phyloP scores from a whole-genome alignment of 805 yeast species.

The Saturnispora galanensis region DNA sequence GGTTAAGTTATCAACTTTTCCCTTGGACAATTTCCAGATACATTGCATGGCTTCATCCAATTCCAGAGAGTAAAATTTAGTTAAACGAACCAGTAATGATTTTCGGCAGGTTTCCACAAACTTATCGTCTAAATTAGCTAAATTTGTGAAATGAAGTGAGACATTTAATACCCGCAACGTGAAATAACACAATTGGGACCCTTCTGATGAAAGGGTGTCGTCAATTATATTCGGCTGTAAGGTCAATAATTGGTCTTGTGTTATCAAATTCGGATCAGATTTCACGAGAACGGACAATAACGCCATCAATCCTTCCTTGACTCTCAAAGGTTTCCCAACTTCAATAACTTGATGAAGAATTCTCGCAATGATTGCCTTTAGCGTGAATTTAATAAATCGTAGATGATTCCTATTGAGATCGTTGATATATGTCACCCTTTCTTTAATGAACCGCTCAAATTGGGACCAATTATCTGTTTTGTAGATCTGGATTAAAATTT shows the following conservation, averaged over 20 bases:
- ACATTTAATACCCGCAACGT: conserved; percentile 46
- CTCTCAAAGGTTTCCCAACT: conserved; percentile 16
- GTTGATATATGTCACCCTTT: conserved; percentile 30
- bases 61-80: conserved; percentile 51
- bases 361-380: conserved; percentile 26
- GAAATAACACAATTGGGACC: conserved; percentile 34
- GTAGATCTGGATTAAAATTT: conserved; percentile 30
- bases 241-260: conserved; percentile 56
- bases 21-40: conserved; percentile 43
- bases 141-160: conserved; percentile 31
- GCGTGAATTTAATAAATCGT: conserved; percentile 13
- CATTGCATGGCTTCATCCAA: conserved; percentile 69
- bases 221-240: conserved; percentile 57
- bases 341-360: conserved; percentile 31
- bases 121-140: conserved; percentile 43
- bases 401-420: conserved; percentile 16
- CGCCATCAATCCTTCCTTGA: conserved; percentile 28
- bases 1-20: conserved; percentile 33
- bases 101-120: conserved; percentile 42
- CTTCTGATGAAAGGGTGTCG: conserved; percentile 23
- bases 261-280: conserved; percentile 41
- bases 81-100: conserved; percentile 43
- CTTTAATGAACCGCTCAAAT: conserved; percentile 40
- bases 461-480: conserved; percentile 30
- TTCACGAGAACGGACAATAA: conserved; percentile 49